Percentiles rank a stretch among this genome's conserved stretches.
Evolutionary conservation across 1,284 basidiomycete species (phyloP).

Genomic region (Sanghuangporus sanghuang): DNA sequence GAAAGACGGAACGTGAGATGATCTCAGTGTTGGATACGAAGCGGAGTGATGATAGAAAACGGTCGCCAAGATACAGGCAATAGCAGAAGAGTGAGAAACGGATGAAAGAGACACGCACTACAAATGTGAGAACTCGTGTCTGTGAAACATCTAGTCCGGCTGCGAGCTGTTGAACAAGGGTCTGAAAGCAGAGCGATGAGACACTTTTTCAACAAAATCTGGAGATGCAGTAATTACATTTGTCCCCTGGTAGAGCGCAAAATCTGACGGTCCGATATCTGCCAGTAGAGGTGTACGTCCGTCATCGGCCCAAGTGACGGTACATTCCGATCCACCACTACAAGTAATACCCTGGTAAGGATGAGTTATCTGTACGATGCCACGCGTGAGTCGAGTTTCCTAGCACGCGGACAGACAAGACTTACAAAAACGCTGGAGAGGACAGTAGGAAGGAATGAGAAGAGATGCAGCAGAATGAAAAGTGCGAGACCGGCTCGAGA

Average conservation of each 20-base stretch:
- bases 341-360: constrained; percentile 15
- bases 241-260: constrained; percentile 12
- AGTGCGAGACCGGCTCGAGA: neutral
- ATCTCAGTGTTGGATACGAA: neutral
- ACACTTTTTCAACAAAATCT: neutral
- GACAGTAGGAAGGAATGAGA: neutral
- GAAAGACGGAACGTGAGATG: neutral
- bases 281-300: constrained; percentile 13
- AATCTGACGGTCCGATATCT: constrained; percentile 11
- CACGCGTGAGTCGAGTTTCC: neutral
- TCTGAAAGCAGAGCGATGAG: constrained; percentile 1
- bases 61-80: neutral
- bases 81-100: neutral
- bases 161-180: constrained; percentile 16
- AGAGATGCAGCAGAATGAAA: neutral
- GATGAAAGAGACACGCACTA: constrained; percentile 5
- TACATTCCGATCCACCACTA: constrained; percentile 9
- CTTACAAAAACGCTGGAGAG: constrained; percentile 3
- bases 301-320: constrained; percentile 15
- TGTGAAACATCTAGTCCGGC: constrained; percentile 13
- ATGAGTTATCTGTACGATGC: constrained; percentile 8
- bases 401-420: neutral
- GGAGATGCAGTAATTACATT: constrained; percentile 1
- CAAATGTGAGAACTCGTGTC: constrained; percentile 10
- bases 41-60: too few species aligned